Percentiles rank a stretch among this genome's conserved stretches.
These are phyloP conservation scores for Fraxinus floribunda DNA, from an alignment of 305 asterid species.

Conservation along the genomic window DNA sequence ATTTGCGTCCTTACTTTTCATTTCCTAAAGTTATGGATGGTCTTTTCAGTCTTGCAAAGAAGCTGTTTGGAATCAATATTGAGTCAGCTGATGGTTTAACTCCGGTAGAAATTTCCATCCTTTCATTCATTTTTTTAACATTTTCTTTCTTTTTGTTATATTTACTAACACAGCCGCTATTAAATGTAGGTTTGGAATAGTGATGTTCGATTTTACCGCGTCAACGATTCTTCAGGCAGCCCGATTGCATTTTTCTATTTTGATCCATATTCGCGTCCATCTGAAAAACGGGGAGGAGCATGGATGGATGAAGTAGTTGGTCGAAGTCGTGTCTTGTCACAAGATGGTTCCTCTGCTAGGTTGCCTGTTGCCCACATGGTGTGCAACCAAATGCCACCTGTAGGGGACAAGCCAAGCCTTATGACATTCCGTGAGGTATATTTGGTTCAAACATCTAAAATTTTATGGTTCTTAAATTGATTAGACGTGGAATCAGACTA, in stretches of 20 bases:
- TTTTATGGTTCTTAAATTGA: not conserved
- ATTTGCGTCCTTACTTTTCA: slow-evolving; percentile 91
- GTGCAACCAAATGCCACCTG: slow-evolving; percentile 99
- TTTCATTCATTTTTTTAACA: slow-evolving; percentile 12
- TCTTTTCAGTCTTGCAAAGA: slow-evolving; percentile 79
- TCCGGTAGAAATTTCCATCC: slow-evolving; percentile 51
- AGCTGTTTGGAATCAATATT: slow-evolving; percentile 68
- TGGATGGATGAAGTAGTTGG: slow-evolving; percentile 98
- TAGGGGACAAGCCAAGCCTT: slow-evolving; percentile 96
- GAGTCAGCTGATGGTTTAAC: slow-evolving; percentile 90
- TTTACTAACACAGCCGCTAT: slow-evolving; percentile 16
- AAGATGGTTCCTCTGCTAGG: slow-evolving; percentile 73
- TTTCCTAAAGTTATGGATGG: slow-evolving; percentile 97
- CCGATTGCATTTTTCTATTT: slow-evolving; percentile 86
- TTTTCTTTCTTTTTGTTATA: not conserved
- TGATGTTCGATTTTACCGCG: slow-evolving; percentile 84
- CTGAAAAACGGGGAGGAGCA: slow-evolving; percentile 97
- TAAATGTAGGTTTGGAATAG: slow-evolving; percentile 79
- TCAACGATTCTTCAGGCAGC: slow-evolving; percentile 76
- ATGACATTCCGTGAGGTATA: slow-evolving; percentile 96
- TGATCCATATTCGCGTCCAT: slow-evolving; percentile 98
- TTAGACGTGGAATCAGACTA: not conserved
- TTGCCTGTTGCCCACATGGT: slow-evolving; percentile 98
- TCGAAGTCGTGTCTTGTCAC: slow-evolving; percentile 86
- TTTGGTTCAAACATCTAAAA: not conserved